Conservation (phyloP, 1,284 basidiomycete genomes). For the Ustanciosporium gigantosporum region DNA sequence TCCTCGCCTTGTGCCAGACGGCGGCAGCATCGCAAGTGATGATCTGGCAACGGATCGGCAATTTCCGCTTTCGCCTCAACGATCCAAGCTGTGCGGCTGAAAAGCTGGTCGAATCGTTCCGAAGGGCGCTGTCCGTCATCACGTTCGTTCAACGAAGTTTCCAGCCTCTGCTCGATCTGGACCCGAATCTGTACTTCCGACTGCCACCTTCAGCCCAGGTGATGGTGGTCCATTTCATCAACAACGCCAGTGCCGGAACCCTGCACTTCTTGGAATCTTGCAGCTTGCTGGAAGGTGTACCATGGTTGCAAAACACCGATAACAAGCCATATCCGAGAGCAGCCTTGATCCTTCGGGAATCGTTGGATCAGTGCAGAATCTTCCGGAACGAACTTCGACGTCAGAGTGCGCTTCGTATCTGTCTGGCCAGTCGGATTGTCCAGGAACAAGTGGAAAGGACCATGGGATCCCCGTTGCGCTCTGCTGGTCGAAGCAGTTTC, state of each 20-base stretch:
- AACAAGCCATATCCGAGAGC: conserved; percentile 22
- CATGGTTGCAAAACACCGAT: conserved; percentile 23
- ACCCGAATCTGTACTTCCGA: conserved; percentile 7
- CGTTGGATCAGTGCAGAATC: conserved; percentile 13
- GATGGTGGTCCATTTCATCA: conserved; percentile 15
- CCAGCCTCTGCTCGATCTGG: conserved; percentile 20
- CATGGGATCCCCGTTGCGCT: conserved; percentile 6
- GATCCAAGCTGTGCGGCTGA: conserved; percentile 7
- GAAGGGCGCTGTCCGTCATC: conserved; percentile 17
- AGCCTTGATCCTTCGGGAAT: conserved; percentile 12
- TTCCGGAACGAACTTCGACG: conserved; percentile 17
- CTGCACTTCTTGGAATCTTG: conserved; percentile 31
- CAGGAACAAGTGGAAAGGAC: conserved; percentile 20
- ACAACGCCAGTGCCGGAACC: conserved; percentile 17
- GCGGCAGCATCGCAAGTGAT: conserved; percentile 25
- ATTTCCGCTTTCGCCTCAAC: conserved; percentile 12
- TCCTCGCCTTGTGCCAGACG: conserved; percentile 13
- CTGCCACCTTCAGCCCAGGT: conserved; percentile 32
- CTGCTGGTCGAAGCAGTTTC: background rate
- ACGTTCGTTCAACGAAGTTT: conserved; percentile 17
- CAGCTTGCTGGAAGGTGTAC: conserved; percentile 24
- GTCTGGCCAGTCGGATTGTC: conserved; percentile 9
- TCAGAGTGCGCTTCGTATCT: conserved; percentile 23
- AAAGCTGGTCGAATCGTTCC: conserved; percentile 10
- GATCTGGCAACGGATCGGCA: conserved; percentile 34